Percentiles rank a stretch among this genome's conserved stretches.
Evolutionary conservation across 78 protist species (phyloP).

Genomic region (Dictyostelium intermedium): DNA sequence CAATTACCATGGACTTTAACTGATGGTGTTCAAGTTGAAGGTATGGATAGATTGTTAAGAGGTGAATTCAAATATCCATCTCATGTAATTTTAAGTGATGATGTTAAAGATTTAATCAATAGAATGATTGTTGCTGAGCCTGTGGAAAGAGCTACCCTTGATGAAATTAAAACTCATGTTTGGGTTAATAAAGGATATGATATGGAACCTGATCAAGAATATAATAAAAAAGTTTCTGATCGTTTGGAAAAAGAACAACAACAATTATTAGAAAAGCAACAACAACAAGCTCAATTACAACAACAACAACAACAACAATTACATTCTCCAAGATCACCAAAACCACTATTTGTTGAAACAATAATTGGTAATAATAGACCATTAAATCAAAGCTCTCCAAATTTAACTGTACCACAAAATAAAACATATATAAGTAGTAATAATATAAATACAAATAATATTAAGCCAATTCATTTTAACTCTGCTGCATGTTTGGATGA

Average conservation of each 20-base stretch:
- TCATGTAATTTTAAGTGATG: slow-evolving; percentile 46
- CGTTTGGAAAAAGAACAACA: slow-evolving; percentile 10
- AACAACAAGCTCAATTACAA: not conserved
- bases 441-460: not conserved
- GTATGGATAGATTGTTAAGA: slow-evolving; percentile 56
- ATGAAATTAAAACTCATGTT: slow-evolving; percentile 54
- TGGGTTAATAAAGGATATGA: slow-evolving; percentile 79
- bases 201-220: slow-evolving; percentile 68
- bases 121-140: slow-evolving; percentile 75
- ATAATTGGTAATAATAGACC: not conserved
- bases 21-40: slow-evolving; percentile 80
- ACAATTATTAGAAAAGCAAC: not conserved
- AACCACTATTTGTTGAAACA: not conserved
- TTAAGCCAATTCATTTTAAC: not conserved
- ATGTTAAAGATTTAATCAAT: slow-evolving; percentile 63
- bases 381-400: slow-evolving; percentile 37
- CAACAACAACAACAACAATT: not conserved
- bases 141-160: slow-evolving; percentile 25
- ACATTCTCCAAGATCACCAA: not conserved
- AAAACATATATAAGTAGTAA: not conserved
- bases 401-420: slow-evolving; percentile 11
- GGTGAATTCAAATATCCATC: slow-evolving; percentile 72
- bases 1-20: slow-evolving; percentile 80
- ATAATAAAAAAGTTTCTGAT: slow-evolving; percentile 13
- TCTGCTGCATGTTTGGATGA: slow-evolving; percentile 4